Base-by-base conservation (phyloP, 2,329 filamentous ascomycete genomes). In the Colletotrichum camelliae region DNA sequence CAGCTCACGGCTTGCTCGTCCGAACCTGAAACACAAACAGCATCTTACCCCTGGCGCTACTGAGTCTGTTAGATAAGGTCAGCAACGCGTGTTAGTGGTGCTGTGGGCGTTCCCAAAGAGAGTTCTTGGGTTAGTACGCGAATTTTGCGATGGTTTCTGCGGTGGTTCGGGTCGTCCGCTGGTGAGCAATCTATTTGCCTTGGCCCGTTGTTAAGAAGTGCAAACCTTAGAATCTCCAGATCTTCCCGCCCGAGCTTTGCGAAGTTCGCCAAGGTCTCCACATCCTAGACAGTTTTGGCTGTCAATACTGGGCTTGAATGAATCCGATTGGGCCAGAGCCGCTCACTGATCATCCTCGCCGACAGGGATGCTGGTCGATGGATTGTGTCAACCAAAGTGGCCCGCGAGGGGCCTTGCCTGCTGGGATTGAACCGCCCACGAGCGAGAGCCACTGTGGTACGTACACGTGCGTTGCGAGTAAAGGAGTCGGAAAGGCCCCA, bases 371-470 rank as follows among this genome's bases (percentile, higher is more conserved):
- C 29, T 24, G 52, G 18, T 52, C 68, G 72, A 67, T 75, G 27
- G 55, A 64, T 72, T 72, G 73, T 75, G 57, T 75, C 68, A 75
- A 21, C 57, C 69, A 75, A 55, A 72, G 69, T 75, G 73, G 69
- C 18, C n/a, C 55, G 43, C 35, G 6, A 29, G 18, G 58, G 52
- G 68, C 37, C 21, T 31, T 31, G 52, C 68, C 68, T 35, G 65
- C 33, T 13, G 13, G 29, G 33, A 31, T 24, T 35, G 39, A 24
- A 37, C 64, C n/a, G 21, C 57, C 57, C n/a, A 33, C 64, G 16
- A 37, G 70, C 64, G 55, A 2, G 60, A 43, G 48, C 52, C 72
- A 27, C 73, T 24, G 43, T 7, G 55, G 43, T 31, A 72, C 68
- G 43, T 31, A 72, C 68, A 72, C 61, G 72, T 74, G 72, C 68